A percentile compares a stretch with the other conserved stretches of the same genome.
Conservation (phyloP, 495 filamentous ascomycete genomes). For the Aspergillus homomorphus region DNA sequence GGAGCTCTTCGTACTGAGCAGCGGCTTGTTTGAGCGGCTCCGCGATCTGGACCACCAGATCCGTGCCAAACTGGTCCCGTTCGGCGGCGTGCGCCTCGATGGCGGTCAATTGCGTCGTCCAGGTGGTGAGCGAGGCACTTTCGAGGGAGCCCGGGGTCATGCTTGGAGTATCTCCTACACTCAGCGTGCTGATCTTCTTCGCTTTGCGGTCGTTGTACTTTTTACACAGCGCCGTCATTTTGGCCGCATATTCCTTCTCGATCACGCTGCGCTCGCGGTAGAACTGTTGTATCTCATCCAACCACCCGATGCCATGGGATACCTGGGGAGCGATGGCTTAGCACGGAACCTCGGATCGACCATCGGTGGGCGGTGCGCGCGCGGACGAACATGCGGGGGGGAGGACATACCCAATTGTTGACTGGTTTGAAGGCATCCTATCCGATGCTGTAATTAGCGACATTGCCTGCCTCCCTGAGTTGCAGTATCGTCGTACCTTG, state of each 20-base stretch:
- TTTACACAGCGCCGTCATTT: slow-evolving; percentile 81
- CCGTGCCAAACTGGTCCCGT: slow-evolving; percentile 76
- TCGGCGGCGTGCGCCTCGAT: slow-evolving; percentile 85
- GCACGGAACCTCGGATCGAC: slow-evolving; percentile 23
- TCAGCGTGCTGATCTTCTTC: slow-evolving; percentile 81
- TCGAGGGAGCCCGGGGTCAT: slow-evolving; percentile 96
- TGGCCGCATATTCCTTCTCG: slow-evolving; percentile 93
- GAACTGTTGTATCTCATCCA: slow-evolving; percentile 95
- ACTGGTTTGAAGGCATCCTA: slow-evolving; percentile 95
- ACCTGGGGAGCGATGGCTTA: slow-evolving; percentile 49
- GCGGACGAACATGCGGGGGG: slow-evolving; percentile 21
- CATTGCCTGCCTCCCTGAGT: not conserved
- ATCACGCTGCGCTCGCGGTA: slow-evolving; percentile 91
- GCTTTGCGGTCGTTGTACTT: slow-evolving; percentile 96
- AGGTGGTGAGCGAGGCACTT: slow-evolving; percentile 93
- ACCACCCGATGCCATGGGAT: slow-evolving; percentile 81
- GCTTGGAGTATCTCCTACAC: slow-evolving; percentile 88
- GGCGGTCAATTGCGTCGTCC: slow-evolving; percentile 88
- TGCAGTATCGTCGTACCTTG: slow-evolving; percentile 57
- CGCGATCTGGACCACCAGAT: slow-evolving; percentile 73
- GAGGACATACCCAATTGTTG: slow-evolving; percentile 72
- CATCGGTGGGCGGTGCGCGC: slow-evolving; percentile 16
- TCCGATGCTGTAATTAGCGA: slow-evolving; percentile 3
- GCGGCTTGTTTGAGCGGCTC: slow-evolving; percentile 75
- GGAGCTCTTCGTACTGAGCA: slow-evolving; percentile 80